Evolutionary conservation across 106 monocot species (phyloP).

Genomic region (Amphibolis antarctica): DNA sequence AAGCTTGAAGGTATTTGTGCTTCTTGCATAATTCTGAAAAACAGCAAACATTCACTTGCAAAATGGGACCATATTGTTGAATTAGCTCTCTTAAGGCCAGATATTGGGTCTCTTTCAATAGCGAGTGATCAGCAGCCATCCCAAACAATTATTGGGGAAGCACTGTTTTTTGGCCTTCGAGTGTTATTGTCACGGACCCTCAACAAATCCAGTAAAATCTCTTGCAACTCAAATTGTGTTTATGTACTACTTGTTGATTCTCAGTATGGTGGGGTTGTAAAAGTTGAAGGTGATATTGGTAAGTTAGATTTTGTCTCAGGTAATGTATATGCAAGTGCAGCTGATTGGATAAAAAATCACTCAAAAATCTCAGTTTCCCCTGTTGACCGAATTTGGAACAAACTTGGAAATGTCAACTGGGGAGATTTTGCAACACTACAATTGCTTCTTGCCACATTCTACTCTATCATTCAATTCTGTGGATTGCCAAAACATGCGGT

Average conservation of each 20-base stretch:
- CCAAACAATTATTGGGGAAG: constrained; percentile 61
- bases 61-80: constrained; percentile 95
- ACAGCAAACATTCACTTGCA: constrained; percentile 32
- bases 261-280: constrained; percentile 75
- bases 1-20: constrained; percentile 84
- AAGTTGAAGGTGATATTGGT: constrained; percentile 61
- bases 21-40: constrained; percentile 62
- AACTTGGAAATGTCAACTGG: constrained; percentile 90
- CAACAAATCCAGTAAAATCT: constrained; percentile 45
- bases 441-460: constrained; percentile 69
- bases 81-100: constrained; percentile 73
- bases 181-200: constrained; percentile 70
- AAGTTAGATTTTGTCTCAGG: constrained; percentile 54
- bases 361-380: constrained; percentile 60
- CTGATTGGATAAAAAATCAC: constrained; percentile 63
- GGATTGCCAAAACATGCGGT: constrained; percentile 62
- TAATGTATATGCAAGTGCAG: constrained; percentile 76
- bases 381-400: constrained; percentile 79
- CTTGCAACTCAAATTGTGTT: constrained; percentile 58
- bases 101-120: constrained; percentile 42
- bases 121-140: constrained; percentile 45
- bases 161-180: constrained; percentile 84
- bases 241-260: constrained; percentile 85
- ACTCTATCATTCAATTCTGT: constrained; percentile 64
- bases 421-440: constrained; percentile 80